phyloP scores from a whole-genome alignment of 2,329 filamentous ascomycete species.

The Paradendryphiella salina region DNA sequence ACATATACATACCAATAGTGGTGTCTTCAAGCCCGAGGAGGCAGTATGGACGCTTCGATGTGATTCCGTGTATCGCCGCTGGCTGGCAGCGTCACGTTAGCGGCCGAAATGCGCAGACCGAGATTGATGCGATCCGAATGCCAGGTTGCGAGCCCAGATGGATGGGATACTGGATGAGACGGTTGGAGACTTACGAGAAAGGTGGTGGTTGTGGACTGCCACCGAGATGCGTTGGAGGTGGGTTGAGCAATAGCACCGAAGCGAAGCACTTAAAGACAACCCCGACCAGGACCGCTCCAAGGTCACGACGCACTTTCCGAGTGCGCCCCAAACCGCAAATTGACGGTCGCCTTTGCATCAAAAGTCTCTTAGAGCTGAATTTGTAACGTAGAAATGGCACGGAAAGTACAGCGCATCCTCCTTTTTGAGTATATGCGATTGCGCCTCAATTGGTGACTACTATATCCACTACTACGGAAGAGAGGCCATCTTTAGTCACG shows the following conservation, averaged over 20 bases:
- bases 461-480: constrained; percentile 14
- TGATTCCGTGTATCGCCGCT: constrained; percentile 45
- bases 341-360: constrained; percentile 24
- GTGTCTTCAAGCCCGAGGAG: constrained; percentile 30
- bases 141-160: constrained; percentile 17
- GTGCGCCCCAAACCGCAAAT: constrained; percentile 19
- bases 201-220: constrained; percentile 30
- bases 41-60: constrained; percentile 36
- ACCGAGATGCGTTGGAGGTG: constrained; percentile 31
- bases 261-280: constrained; percentile 35
- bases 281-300: constrained; percentile 32
- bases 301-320: constrained; percentile 29
- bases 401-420: constrained; percentile 20
- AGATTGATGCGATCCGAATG: constrained; percentile 16
- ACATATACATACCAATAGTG: constrained; percentile 41
- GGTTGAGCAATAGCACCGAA: constrained; percentile 26
- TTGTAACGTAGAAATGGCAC: constrained; percentile 6
- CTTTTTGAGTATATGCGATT: constrained; percentile 18
- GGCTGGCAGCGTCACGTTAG: constrained; percentile 41
- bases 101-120: constrained; percentile 29
- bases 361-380: constrained; percentile 15
- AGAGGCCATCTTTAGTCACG: constrained; percentile 17
- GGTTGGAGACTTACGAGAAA: constrained; percentile 30
- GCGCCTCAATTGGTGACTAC: constrained; percentile 19
- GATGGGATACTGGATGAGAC: constrained; percentile 20